A percentile compares a stretch with the other conserved stretches of the same genome.
phyloP scores from a whole-genome alignment of 768 basidiomycete species.

The Rhodotorula babjevae region DNA sequence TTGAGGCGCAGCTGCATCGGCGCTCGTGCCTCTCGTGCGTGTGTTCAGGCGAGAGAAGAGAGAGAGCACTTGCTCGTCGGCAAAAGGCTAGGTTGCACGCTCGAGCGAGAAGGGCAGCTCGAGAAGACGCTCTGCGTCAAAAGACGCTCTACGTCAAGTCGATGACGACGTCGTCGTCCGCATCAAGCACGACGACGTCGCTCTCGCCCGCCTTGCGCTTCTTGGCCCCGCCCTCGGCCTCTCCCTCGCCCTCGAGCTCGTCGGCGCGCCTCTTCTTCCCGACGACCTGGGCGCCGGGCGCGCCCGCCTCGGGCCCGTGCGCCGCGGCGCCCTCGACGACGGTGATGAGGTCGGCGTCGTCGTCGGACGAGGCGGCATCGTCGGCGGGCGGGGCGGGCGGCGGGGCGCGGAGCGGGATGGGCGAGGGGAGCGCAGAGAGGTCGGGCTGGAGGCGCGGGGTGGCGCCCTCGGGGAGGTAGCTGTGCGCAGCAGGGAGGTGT shows the following conservation, averaged over 20 bases:
- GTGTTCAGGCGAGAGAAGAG: too few species aligned
- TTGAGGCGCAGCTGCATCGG: too few species aligned
- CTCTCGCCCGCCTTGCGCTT: not conserved
- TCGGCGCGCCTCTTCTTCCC: conserved; percentile 38
- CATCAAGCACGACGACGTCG: not conserved
- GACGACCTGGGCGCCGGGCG: not conserved
- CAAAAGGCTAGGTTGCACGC: too few species aligned
- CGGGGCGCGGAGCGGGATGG: conserved; percentile 18
- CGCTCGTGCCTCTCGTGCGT: too few species aligned
- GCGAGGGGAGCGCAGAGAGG: conserved; percentile 18
- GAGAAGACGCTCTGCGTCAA: too few species aligned
- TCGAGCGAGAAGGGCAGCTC: too few species aligned
- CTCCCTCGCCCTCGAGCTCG: conserved; percentile 26
- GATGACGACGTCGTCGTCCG: conserved; percentile 12
- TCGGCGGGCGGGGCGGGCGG: conserved; percentile 5
- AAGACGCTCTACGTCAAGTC: conserved; percentile 18
- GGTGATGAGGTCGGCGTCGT: conserved; percentile 1
- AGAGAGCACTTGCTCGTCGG: too few species aligned
- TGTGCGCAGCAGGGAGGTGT: not conserved
- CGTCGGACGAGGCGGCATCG: conserved; percentile 10
- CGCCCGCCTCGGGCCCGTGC: not conserved
- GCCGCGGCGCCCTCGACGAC: not conserved
- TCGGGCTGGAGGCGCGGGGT: not conserved
- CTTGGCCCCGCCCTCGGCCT: conserved; percentile 21
- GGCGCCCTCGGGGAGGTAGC: conserved; percentile 15